Evolutionary conservation across 257 asterid genomes (phyloP).

Genomic region (Perilla frutescens): DNA sequence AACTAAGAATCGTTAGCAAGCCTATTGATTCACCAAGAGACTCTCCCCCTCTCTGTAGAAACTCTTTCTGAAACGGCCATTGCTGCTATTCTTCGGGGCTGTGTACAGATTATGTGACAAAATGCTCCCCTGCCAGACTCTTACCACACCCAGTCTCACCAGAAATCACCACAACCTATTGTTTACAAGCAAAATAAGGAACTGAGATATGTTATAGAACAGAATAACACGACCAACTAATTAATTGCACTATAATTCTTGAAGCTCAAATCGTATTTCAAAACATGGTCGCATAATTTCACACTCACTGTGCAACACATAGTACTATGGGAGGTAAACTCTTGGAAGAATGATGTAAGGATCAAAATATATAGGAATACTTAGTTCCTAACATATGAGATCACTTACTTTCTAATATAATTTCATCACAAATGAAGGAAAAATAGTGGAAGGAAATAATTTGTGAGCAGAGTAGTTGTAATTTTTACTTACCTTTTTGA

Average conservation of each 20-base stretch:
- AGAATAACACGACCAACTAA: constrained; percentile 3
- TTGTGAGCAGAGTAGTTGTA: too few species aligned
- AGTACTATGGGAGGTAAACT: too few species aligned
- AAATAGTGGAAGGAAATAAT: too few species aligned
- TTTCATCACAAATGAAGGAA: too few species aligned
- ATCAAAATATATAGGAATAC: too few species aligned
- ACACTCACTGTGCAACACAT: not conserved
- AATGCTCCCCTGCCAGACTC: constrained; percentile 99
- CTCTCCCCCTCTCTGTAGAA: constrained; percentile 95
- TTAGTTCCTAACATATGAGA: too few species aligned
- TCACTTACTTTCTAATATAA: too few species aligned
- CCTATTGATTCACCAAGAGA: constrained; percentile 96
- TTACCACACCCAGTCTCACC: constrained; percentile 99
- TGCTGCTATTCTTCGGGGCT: constrained; percentile 98
- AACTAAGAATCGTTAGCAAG: too few species aligned
- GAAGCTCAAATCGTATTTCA: constrained; percentile 19
- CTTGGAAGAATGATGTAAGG: too few species aligned
- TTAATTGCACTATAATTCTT: constrained; percentile 7
- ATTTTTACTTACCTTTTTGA: too few species aligned
- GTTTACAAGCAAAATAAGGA: constrained; percentile 36
- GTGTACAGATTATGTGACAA: constrained; percentile 95
- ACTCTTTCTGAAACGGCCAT: constrained; percentile 97
- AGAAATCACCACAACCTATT: constrained; percentile 91
- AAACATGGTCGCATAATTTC: constrained; percentile 8
- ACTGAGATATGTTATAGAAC: constrained; percentile 18